A percentile compares a stretch with the other conserved stretches of the same genome.
Evolutionary conservation across 768 basidiomycete genomes (phyloP).

Genomic region (Ramaria rubella): DNA sequence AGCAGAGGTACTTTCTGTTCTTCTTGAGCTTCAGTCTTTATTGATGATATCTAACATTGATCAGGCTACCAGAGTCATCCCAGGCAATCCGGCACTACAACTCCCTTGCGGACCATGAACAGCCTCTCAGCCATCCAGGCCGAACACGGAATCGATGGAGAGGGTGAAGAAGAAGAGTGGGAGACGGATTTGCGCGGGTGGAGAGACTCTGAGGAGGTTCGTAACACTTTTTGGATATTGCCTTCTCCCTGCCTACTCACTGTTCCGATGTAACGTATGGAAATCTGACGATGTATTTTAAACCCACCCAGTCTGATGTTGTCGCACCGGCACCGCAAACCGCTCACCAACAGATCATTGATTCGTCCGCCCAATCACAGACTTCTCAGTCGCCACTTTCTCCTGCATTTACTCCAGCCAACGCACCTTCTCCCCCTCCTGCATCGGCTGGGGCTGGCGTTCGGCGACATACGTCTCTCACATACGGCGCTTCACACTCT

Average conservation of each 20-base stretch:
- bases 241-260: constrained; percentile 2
- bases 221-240: constrained; percentile 12
- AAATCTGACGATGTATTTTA: constrained; percentile 14
- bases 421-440: constrained; percentile 65
- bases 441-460: constrained; percentile 48
- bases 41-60: constrained; percentile 2
- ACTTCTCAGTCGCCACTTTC: constrained; percentile 51
- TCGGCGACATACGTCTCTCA: constrained; percentile 75
- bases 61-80: constrained; percentile 5
- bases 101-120: constrained; percentile 63
- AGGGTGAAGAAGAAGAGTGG: constrained; percentile 72
- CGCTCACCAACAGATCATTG: constrained; percentile 45
- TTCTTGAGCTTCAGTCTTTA: constrained; percentile 15
- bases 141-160: constrained; percentile 65
- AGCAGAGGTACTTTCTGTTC: constrained; percentile 38
- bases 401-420: constrained; percentile 47
- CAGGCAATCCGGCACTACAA: constrained; percentile 51
- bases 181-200: constrained; percentile 56
- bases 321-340: constrained; percentile 16
- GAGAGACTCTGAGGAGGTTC: constrained; percentile 62
- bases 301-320: constrained; percentile 22
- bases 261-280: not conserved
- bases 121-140: constrained; percentile 74
- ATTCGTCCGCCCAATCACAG: constrained; percentile 36
- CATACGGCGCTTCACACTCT: constrained; percentile 28